phyloP scores from a whole-genome alignment of 169 alveolate species.

The Plasmodium adleri region DNA sequence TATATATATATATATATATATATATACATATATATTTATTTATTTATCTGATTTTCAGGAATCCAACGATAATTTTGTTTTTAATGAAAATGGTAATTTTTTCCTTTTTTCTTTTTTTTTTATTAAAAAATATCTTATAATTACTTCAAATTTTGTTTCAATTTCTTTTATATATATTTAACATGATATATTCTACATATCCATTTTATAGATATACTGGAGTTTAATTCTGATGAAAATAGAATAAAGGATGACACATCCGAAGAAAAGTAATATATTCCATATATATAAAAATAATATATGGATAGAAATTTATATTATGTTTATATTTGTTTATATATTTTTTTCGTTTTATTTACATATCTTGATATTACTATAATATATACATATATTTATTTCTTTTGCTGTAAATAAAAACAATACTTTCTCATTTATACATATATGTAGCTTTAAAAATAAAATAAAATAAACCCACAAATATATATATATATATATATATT shows the following conservation, averaged over 20 bases:
- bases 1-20: background rate
- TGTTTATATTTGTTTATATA: too few relatives aligned
- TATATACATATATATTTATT: background rate
- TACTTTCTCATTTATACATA: background rate
- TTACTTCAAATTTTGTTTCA: background rate
- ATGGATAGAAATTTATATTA: background rate
- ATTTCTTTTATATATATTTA: background rate
- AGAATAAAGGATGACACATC: background rate
- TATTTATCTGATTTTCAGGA: constrained; percentile 1
- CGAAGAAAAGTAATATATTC: constrained; percentile 22
- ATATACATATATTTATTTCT: background rate
- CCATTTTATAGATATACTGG: constrained; percentile 15
- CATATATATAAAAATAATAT: background rate
- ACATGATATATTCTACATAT: too few relatives aligned
- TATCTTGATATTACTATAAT: background rate
- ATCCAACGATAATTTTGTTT: constrained; percentile 17
- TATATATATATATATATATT: background rate
- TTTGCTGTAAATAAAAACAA: background rate
- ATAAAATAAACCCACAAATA: too few relatives aligned
- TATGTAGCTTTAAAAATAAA: too few relatives aligned
- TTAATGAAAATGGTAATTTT: constrained; percentile 54
- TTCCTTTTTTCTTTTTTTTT: background rate
- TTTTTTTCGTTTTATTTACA: background rate
- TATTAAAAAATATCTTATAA: background rate
- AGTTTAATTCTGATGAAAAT: constrained; percentile 24